A percentile compares a stretch with the other conserved stretches of the same genome.
Evolutionary conservation across 495 filamentous ascomycete genomes (phyloP).

Genomic region (Usnea hakonensis): DNA sequence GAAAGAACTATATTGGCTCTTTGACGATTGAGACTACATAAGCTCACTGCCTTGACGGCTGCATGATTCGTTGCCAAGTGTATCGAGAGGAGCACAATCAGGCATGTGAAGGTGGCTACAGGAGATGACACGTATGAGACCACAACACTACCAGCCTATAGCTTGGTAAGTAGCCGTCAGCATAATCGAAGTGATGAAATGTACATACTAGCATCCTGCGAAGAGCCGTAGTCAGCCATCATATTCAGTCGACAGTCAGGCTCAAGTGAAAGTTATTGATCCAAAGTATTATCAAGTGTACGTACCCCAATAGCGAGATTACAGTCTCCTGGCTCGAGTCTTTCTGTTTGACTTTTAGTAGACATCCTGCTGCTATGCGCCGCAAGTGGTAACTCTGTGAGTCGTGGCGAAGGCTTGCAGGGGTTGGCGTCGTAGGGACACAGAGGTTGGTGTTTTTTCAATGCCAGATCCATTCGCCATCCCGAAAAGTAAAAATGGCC

Average conservation of each 20-base stretch:
- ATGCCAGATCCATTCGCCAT: background rate
- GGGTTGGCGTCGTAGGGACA: background rate
- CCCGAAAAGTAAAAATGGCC: background rate
- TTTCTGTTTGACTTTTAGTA: slow-evolving; percentile 44
- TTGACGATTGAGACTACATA: slow-evolving; percentile 83
- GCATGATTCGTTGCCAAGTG: slow-evolving; percentile 79
- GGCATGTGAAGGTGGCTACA: slow-evolving; percentile 64
- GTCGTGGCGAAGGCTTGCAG: background rate
- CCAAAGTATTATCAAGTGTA: no score
- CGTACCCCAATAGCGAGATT: slow-evolving; percentile 67
- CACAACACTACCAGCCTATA: slow-evolving; percentile 66
- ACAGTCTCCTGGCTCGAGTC: slow-evolving; percentile 95
- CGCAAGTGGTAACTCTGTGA: background rate
- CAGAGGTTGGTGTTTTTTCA: background rate
- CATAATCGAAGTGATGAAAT: background rate
- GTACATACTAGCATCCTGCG: slow-evolving; percentile 59
- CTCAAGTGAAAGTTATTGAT: background rate
- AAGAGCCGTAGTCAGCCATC: background rate
- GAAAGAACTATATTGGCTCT: slow-evolving; percentile 74
- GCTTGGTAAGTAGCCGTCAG: slow-evolving; percentile 1
- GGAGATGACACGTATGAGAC: slow-evolving; percentile 66
- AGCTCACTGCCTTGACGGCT: slow-evolving; percentile 74
- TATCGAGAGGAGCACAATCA: slow-evolving; percentile 60
- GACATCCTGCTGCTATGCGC: background rate
- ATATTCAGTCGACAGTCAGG: background rate